Base-by-base conservation (phyloP, 2,329 filamentous ascomycete genomes). In the Lachnellula occidentalis region DNA sequence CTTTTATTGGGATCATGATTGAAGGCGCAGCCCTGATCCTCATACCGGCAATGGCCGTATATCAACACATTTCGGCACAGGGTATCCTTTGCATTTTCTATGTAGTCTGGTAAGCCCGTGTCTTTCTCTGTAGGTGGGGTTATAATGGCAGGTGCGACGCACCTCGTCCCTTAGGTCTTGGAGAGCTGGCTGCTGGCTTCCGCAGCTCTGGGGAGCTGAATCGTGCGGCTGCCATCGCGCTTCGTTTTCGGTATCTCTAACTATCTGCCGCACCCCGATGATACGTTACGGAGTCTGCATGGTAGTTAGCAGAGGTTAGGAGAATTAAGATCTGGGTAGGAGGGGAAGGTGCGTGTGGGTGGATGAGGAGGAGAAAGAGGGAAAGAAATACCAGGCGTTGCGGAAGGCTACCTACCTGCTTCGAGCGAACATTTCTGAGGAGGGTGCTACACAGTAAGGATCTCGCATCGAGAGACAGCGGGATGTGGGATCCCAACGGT, bases 31-130 rank as follows among this genome's bases (percentile, higher is more conserved):
- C 80, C 90, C 74, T 89, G 86, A 69, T 95, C 90, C 75, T 95
- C 89, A 73, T 91, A 95, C 61, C 90, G 87, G 72, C 91, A 96
- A 72, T 92, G 88, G 53, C 91, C 91, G 71, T 95, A 96, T 66
- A 96, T 95, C 58, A 91, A 81, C 58, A 96, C 87, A 73, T 96
- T 96, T 68, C 91, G 87, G 74, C 91, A 96, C 54, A 92, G 80
- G 6, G 90, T 95, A 70, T 95, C 91, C 74, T 92, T 95, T 50
- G 82, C 76, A 71, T 88, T 88, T 74, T 89, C 86, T 87, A 62
- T 54, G 46, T 22, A 45, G 21, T 41, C 46, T 27, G 37, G 59
- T 67, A 60, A 66, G 62, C 45, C 31, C 19, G 6, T 27, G 31
- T 36, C 12, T 39, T 37, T 45, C 11, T 50, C 17, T 17, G 12